Evolutionary conservation across 177 flowering plant species (phyloP).

Genomic region (Vitis hybrid): DNA sequence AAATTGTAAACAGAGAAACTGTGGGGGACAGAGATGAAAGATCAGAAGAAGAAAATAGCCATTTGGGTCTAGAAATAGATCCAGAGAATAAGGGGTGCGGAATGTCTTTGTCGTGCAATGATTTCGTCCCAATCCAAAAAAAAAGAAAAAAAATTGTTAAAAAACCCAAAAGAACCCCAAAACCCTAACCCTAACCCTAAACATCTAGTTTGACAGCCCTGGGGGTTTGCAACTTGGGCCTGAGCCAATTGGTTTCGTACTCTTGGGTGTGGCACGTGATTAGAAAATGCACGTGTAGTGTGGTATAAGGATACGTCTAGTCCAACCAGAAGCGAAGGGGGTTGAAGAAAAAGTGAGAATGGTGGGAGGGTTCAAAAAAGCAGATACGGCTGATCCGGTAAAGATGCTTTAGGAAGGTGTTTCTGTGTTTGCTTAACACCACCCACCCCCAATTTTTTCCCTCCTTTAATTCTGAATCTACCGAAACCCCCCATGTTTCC

Average conservation of each 20-base stretch:
- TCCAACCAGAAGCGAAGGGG: not conserved
- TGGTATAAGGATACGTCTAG: slow-evolving; percentile 5
- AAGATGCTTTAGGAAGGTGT: slow-evolving; percentile 31
- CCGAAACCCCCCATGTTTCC: too few species aligned
- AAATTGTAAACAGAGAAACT: slow-evolving; percentile 5
- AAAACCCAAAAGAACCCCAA: not conserved
- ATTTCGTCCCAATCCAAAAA: slow-evolving; percentile 19
- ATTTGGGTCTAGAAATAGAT: slow-evolving; percentile 3
- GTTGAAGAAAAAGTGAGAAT: not conserved
- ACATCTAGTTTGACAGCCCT: too few species aligned
- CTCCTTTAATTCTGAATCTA: too few species aligned
- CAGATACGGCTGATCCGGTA: slow-evolving; percentile 27
- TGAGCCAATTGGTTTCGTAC: slow-evolving; percentile 15
- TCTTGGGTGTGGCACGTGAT: slow-evolving; percentile 23
- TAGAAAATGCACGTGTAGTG: slow-evolving; percentile 27
- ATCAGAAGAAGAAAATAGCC: slow-evolving; percentile 6
- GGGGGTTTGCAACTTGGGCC: slow-evolving; percentile 2
- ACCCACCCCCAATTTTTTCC: not conserved
- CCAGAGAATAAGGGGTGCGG: slow-evolving; percentile 5
- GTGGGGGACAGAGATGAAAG: slow-evolving; percentile 19
- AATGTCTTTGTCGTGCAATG: slow-evolving; percentile 43
- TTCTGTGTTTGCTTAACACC: slow-evolving; percentile 26
- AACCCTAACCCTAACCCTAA: slow-evolving; percentile 27
- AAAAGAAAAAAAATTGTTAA: not conserved
- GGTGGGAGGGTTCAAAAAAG: slow-evolving; percentile 20